Conservation (phyloP, 768 basidiomycete genomes). For the Pilatotrama ljubarskyi region DNA sequence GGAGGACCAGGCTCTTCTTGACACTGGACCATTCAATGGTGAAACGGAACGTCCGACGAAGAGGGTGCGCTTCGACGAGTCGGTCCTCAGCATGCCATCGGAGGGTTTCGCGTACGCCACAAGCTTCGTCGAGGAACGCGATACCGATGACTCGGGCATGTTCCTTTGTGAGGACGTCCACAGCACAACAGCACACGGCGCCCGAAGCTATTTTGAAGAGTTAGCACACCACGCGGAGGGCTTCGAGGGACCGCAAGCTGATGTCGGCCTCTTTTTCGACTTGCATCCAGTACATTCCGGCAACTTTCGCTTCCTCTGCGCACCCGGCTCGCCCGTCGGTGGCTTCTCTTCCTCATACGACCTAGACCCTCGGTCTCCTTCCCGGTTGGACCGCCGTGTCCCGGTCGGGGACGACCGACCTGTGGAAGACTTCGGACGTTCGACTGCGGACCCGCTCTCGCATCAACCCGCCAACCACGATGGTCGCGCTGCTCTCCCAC, state of each 20-base stretch:
- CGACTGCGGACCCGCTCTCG: background rate
- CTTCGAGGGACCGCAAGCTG: conserved; percentile 21
- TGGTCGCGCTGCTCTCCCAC: background rate
- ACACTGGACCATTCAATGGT: background rate
- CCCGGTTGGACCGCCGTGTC: background rate
- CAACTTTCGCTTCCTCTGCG: background rate
- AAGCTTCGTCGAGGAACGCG: background rate
- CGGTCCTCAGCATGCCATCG: background rate
- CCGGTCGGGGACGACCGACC: background rate
- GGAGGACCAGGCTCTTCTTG: background rate
- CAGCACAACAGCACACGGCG: background rate
- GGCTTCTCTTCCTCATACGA: background rate
- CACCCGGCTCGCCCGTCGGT: background rate
- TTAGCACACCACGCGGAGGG: conserved; percentile 25
- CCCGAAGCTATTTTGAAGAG: conserved; percentile 7
- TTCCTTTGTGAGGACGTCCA: conserved; percentile 2
- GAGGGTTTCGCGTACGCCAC: background rate
- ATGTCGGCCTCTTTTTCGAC: conserved; percentile 26
- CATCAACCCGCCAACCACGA: background rate
- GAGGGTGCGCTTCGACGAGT: conserved; percentile 4
- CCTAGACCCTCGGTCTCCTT: background rate
- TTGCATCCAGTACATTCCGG: conserved; percentile 22
- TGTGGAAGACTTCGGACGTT: background rate
- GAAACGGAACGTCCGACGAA: conserved; percentile 3
- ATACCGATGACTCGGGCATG: conserved; percentile 25